Evolutionary conservation across 176 grass and related monocot species (phyloP).

Genomic region (Tillandsia leiboldiana): DNA sequence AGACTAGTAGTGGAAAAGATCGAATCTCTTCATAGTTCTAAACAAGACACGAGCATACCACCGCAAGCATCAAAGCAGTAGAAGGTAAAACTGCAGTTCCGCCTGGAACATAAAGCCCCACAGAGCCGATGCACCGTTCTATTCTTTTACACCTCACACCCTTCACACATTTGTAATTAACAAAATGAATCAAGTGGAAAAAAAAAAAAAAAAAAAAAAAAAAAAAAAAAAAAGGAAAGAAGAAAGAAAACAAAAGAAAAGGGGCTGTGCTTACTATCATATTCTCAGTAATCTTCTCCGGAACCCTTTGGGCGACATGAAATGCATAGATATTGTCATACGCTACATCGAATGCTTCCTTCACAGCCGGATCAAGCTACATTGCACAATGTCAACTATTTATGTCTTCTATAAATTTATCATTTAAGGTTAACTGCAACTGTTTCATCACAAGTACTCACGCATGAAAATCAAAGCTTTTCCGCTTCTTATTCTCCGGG

Average conservation of each 20-base stretch:
- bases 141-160: constrained; percentile 96
- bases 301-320: constrained; percentile 68
- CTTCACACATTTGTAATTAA: constrained; percentile 32
- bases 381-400: neutral
- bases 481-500: too few relatives aligned
- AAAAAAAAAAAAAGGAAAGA: neutral
- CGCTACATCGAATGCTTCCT: constrained; percentile 85
- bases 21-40: constrained; percentile 6
- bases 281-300: constrained; percentile 78
- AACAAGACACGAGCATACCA: constrained; percentile 51
- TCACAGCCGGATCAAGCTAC: constrained; percentile 87
- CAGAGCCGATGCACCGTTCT: constrained; percentile 68
- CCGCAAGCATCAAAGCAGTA: constrained; percentile 89
- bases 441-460: neutral
- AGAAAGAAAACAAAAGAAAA: neutral
- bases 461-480: neutral
- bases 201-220: neutral
- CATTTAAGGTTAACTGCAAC: too few relatives aligned
- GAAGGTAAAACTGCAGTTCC: constrained; percentile 93
- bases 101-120: constrained; percentile 94
- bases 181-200: neutral
- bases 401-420: neutral
- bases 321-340: constrained; percentile 98
- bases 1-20: constrained; percentile 6
- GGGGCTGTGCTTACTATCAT: constrained; percentile 54